A percentile compares a stretch with the other conserved stretches of the same genome.
Conservation (phyloP, 202 grass and related monocot genomes). For the Dendrocalamus latiflorus region DNA sequence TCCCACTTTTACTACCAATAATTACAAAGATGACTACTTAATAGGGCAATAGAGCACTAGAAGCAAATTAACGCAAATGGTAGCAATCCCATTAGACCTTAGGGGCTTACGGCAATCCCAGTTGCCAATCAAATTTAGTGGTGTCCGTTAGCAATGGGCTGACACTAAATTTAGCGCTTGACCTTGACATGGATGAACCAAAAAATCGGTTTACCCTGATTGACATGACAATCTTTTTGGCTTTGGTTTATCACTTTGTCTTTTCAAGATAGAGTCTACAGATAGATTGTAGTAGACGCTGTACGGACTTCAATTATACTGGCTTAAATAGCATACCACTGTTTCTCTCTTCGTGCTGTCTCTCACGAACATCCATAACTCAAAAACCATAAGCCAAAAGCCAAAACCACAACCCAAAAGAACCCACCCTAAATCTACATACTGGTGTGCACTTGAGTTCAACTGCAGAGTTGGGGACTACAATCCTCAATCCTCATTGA, state of each 20-base stretch:
- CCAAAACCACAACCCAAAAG: too few relatives aligned
- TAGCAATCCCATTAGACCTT: neutral
- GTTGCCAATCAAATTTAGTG: neutral
- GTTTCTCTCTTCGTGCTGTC: too few relatives aligned
- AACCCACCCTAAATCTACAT: neutral
- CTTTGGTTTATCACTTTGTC: too few relatives aligned
- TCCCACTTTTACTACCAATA: neutral
- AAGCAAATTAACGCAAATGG: neutral
- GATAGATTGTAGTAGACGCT: too few relatives aligned
- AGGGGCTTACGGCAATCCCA: neutral
- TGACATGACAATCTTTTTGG: neutral
- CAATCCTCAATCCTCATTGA: neutral
- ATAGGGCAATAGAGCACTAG: neutral
- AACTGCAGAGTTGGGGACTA: neutral
- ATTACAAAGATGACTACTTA: neutral
- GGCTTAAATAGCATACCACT: too few relatives aligned
- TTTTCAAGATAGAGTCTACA: too few relatives aligned
- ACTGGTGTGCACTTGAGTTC: neutral
- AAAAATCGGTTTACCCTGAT: neutral
- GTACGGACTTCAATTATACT: too few relatives aligned
- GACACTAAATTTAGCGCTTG: neutral
- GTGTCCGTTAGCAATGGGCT: neutral
- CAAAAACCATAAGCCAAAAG: too few relatives aligned
- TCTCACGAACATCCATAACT: too few relatives aligned
- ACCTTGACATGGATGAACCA: neutral